phyloP scores from a whole-genome alignment of 768 basidiomycete genomes.

The Panellus pusillus region DNA sequence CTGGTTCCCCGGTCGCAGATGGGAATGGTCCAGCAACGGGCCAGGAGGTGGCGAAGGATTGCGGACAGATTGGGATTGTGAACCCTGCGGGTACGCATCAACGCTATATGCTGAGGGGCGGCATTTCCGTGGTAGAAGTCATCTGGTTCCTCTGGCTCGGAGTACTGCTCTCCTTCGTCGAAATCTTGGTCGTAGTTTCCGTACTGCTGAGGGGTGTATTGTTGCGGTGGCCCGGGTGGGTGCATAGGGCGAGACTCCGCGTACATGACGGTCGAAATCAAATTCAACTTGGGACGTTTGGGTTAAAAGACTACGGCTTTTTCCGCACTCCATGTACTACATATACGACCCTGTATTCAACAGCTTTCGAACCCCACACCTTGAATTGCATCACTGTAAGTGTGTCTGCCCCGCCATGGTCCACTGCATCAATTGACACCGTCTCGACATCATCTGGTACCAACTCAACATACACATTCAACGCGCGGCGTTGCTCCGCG shows the following conservation, averaged over 20 bases:
- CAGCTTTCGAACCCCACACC: too few relatives aligned
- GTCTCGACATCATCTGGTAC: too few relatives aligned
- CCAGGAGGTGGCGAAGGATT: slow-evolving; percentile 67
- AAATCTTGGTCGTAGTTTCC: slow-evolving; percentile 29
- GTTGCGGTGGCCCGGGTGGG: slow-evolving; percentile 27
- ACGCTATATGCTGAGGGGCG: slow-evolving; percentile 31
- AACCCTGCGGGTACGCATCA: slow-evolving; percentile 29
- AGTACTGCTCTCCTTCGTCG: slow-evolving; percentile 43
- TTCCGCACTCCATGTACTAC: too few relatives aligned
- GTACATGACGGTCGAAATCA: slow-evolving; percentile 24
- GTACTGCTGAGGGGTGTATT: slow-evolving; percentile 23
- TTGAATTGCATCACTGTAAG: too few relatives aligned
- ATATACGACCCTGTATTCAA: too few relatives aligned
- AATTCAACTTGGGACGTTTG: too few relatives aligned
- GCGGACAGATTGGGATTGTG: slow-evolving; percentile 57
- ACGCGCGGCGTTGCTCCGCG: too few relatives aligned
- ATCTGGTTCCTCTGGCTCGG: slow-evolving; percentile 47
- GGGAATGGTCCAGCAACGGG: slow-evolving; percentile 85
- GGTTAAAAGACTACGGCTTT: too few relatives aligned
- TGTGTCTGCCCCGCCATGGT: too few relatives aligned
- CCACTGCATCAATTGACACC: too few relatives aligned
- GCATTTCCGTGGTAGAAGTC: slow-evolving; percentile 46
- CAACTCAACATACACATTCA: too few relatives aligned
- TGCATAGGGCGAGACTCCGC: slow-evolving; percentile 25
- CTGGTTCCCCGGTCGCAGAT: slow-evolving; percentile 89